Percentiles rank a stretch among this genome's conserved stretches.
phyloP scores from a whole-genome alignment of 345 rosid species.

The Gossypium sturtianum region DNA sequence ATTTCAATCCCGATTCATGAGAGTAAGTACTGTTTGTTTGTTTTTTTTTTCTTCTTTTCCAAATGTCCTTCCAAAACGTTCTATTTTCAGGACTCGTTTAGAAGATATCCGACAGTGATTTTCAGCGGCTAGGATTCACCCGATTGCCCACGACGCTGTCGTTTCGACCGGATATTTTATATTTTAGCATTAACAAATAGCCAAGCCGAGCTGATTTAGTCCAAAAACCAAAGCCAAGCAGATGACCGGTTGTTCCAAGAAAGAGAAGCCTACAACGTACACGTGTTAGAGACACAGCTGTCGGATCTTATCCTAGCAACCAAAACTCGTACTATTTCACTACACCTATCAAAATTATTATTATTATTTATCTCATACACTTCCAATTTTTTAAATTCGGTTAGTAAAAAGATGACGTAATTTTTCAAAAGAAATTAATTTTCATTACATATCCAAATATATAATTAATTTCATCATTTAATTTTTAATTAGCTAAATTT shows the following conservation, averaged over 20 bases:
- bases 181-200: not conserved
- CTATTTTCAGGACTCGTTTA: not conserved
- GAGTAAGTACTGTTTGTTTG: no score
- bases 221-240: not conserved
- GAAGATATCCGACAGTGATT: not conserved
- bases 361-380: no score
- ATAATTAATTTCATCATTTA: no score
- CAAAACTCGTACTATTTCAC: not conserved
- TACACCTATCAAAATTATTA: no score
- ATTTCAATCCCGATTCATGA: no score
- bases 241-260: slow-evolving; percentile 2
- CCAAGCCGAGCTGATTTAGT: not conserved
- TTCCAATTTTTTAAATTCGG: no score
- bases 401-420: no score
- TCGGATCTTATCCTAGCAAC: slow-evolving; percentile 44
- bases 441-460: no score
- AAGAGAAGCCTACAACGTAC: slow-evolving; percentile 8
- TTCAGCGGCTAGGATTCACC: slow-evolving; percentile 5
- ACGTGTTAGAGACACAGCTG: slow-evolving; percentile 35
- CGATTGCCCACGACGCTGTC: not conserved
- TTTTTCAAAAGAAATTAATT: no score
- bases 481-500: no score
- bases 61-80: no score
- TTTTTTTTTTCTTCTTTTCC: no score
- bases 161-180: not conserved